phyloP scores from a whole-genome alignment of 1,284 basidiomycete genomes.

The Leccinum angustisporum region DNA sequence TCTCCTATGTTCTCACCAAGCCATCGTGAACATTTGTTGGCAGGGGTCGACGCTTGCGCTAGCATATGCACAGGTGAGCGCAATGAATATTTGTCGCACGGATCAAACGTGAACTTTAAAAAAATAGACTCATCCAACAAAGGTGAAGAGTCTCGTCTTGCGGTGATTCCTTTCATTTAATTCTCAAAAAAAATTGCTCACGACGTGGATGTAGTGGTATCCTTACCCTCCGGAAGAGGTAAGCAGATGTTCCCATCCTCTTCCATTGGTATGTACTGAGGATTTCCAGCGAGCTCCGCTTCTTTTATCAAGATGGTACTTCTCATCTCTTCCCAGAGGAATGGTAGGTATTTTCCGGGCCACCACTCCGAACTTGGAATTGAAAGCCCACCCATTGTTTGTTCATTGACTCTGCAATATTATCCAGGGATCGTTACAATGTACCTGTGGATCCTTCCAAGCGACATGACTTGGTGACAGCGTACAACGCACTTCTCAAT shows the following conservation, averaged over 20 bases:
- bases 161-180: slow-evolving; percentile 45
- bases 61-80: slow-evolving; percentile 77
- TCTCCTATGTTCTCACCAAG: neutral
- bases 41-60: slow-evolving; percentile 91
- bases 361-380: neutral
- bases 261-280: neutral
- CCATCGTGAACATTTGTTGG: neutral
- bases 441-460: slow-evolving; percentile 80
- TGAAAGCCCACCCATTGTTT: neutral
- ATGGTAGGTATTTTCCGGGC: slow-evolving; percentile 50
- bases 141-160: slow-evolving; percentile 80
- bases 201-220: slow-evolving; percentile 61
- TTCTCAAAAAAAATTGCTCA: slow-evolving; percentile 2
- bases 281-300: slow-evolving; percentile 70
- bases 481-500: slow-evolving; percentile 84
- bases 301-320: slow-evolving; percentile 89
- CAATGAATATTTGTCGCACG: neutral
- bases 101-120: slow-evolving; percentile 2
- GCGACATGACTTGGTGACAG: slow-evolving; percentile 75
- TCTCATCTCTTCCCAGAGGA: slow-evolving; percentile 87
- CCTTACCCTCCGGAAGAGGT: slow-evolving; percentile 83
- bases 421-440: slow-evolving; percentile 76
- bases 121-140: slow-evolving; percentile 71
- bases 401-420: neutral
- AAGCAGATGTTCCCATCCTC: slow-evolving; percentile 1